These are phyloP conservation scores for Calocybe gangraenosa DNA, from an alignment of 768 basidiomycete species.

Conservation along the genomic window DNA sequence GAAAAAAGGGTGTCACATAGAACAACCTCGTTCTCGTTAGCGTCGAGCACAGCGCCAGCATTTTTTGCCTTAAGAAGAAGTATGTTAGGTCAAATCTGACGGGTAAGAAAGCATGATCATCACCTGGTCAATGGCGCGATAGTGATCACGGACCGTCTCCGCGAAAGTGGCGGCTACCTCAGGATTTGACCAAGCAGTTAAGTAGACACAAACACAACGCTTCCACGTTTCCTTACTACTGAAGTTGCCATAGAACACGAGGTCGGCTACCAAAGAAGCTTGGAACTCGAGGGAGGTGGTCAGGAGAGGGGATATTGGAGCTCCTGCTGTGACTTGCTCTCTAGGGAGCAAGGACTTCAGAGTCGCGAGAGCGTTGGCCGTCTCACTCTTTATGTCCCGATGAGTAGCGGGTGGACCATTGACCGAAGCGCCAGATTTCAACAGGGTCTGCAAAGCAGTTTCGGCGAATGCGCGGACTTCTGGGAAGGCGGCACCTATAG, in stretches of 20 bases:
- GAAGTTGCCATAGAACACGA: slow-evolving; percentile 60
- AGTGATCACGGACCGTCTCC: slow-evolving; percentile 66
- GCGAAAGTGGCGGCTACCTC: slow-evolving; percentile 47
- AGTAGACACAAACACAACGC: slow-evolving; percentile 68
- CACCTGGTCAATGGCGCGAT: slow-evolving; percentile 73
- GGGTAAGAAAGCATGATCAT: slow-evolving; percentile 13
- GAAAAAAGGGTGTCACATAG: slow-evolving; percentile 94
- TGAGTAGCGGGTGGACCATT: slow-evolving; percentile 61
- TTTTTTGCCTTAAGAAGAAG: slow-evolving; percentile 52
- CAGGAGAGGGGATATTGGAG: slow-evolving; percentile 54
- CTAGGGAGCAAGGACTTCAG: slow-evolving; percentile 59
- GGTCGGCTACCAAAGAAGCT: slow-evolving; percentile 72
- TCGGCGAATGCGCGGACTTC: slow-evolving; percentile 52
- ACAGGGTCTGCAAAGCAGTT: slow-evolving; percentile 71
- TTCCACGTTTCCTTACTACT: slow-evolving; percentile 55
- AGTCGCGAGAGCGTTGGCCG: slow-evolving; percentile 46
- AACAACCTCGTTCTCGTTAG: slow-evolving; percentile 72
- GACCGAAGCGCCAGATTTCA: slow-evolving; percentile 81
- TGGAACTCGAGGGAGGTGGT: slow-evolving; percentile 64
- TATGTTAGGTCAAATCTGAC: slow-evolving; percentile 1
- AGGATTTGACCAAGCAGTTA: slow-evolving; percentile 66
- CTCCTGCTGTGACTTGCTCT: slow-evolving; percentile 38
- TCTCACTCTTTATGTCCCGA: slow-evolving; percentile 68
- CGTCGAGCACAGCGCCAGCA: slow-evolving; percentile 34
- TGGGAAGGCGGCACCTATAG: slow-evolving; percentile 89